These are phyloP conservation scores for Amauroascus niger DNA, from an alignment of 2,329 filamentous ascomycete genomes.

Conservation along the genomic window DNA sequence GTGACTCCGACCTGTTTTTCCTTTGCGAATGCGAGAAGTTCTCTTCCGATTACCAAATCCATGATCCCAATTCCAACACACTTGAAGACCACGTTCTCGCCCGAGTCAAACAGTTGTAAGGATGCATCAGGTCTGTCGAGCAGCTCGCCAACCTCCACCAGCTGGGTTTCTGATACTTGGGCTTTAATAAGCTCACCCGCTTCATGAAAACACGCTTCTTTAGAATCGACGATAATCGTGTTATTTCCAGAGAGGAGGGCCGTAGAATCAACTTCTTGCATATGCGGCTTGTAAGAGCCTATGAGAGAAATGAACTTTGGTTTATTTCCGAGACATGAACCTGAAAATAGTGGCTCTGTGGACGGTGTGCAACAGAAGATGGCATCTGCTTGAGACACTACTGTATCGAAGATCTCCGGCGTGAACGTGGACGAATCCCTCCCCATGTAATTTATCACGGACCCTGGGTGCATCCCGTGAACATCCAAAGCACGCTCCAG, in stretches of 20 bases:
- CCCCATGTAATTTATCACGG: constrained; percentile 16
- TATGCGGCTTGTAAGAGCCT: constrained; percentile 47
- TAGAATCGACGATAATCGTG: constrained; percentile 57
- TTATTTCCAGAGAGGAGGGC: constrained; percentile 48
- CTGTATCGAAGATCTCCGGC: constrained; percentile 22
- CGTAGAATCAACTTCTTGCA: constrained; percentile 42
- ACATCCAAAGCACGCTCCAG: constrained; percentile 28
- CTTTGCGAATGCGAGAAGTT: constrained; percentile 31
- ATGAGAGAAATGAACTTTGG: constrained; percentile 42
- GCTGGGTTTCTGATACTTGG: constrained; percentile 27
- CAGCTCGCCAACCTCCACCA: constrained; percentile 39
- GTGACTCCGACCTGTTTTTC: constrained; percentile 27
- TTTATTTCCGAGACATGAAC: constrained; percentile 27
- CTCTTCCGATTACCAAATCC: constrained; percentile 40
- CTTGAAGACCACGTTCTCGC: constrained; percentile 40
- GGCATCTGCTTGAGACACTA: constrained; percentile 32
- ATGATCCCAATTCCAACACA: constrained; percentile 45
- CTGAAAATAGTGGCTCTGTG: constrained; percentile 36
- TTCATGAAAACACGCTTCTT: constrained; percentile 38
- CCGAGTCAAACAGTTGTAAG: constrained; percentile 3
- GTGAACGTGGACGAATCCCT: neutral
- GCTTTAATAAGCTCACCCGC: constrained; percentile 41
- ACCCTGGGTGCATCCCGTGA: constrained; percentile 29
- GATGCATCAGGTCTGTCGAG: constrained; percentile 12
- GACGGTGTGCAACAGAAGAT: constrained; percentile 45